Conservation (phyloP, 2,329 filamentous ascomycete genomes). For the Penicillium sp. region DNA sequence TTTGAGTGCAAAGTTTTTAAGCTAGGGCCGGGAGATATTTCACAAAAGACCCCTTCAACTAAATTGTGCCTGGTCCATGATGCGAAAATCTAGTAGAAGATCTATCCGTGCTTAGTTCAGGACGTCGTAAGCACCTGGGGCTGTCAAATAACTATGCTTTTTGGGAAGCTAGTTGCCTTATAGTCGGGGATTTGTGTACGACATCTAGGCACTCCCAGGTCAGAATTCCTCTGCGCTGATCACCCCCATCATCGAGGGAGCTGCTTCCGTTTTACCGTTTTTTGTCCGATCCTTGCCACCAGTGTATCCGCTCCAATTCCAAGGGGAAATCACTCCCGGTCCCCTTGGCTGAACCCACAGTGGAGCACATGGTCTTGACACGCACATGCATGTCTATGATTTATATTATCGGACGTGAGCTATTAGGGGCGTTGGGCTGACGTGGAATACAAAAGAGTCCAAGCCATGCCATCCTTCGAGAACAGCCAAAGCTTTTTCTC, state of each 20-base stretch:
- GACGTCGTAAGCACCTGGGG: constrained; percentile 7
- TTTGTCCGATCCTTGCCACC: constrained; percentile 20
- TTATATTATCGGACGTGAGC: constrained; percentile 13
- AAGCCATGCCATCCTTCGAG: constrained; percentile 5
- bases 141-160: constrained; percentile 1
- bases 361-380: constrained; percentile 26
- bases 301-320: constrained; percentile 2
- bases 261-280: constrained; percentile 17
- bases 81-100: not conserved
- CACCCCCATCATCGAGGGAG: constrained; percentile 12
- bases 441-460: constrained; percentile 23
- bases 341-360: constrained; percentile 25
- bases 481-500: constrained; percentile 1
- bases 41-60: not conserved
- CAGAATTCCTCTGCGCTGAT: constrained; percentile 10
- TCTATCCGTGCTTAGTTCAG: not conserved
- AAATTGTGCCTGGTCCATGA: not conserved
- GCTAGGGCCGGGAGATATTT: not conserved
- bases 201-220: not conserved
- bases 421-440: constrained; percentile 17
- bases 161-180: constrained; percentile 3
- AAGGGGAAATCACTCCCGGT: constrained; percentile 15
- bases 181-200: not conserved
- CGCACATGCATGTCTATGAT: constrained; percentile 15
- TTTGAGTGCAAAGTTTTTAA: constrained; percentile 14